A percentile compares a stretch with the other conserved stretches of the same genome.
phyloP scores from a whole-genome alignment of 768 basidiomycete genomes.

The Tubosaeta brunneosetosa region DNA sequence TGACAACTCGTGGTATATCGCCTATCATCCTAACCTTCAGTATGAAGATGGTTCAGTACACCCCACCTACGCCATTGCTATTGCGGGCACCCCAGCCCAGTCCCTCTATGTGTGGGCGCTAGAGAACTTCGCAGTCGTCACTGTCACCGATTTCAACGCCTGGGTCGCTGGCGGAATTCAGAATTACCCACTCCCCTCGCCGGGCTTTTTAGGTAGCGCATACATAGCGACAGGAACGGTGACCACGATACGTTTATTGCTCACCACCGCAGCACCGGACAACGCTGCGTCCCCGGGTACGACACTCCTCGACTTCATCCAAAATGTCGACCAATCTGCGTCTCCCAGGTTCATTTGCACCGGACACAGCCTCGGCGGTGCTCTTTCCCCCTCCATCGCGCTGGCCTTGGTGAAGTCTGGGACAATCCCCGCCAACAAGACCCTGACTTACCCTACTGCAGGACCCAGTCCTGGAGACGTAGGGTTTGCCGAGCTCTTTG shows the following conservation, averaged over 20 bases:
- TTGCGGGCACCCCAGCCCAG: conserved; percentile 6
- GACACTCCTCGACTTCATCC: conserved; percentile 9
- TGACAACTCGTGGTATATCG: conserved; percentile 16
- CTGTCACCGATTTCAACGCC: conserved; percentile 7
- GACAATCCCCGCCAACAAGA: neutral
- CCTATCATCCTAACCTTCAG: conserved; percentile 1
- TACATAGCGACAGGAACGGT: conserved; percentile 2
- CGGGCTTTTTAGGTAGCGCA: neutral
- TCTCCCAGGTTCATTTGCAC: conserved; percentile 2
- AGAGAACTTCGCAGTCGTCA: conserved; percentile 3
- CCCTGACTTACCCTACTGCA: conserved; percentile 1
- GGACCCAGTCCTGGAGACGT: conserved; percentile 5
- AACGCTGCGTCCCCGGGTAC: neutral
- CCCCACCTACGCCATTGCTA: conserved; percentile 9
- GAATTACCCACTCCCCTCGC: neutral
- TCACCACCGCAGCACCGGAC: neutral
- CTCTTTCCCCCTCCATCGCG: conserved; percentile 11
- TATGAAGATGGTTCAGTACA: conserved; percentile 11
- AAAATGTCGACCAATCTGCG: neutral
- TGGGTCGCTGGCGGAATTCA: conserved; percentile 8
- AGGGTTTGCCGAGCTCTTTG: neutral
- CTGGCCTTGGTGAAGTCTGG: conserved; percentile 6
- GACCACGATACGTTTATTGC: neutral
- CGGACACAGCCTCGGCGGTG: conserved; percentile 13
- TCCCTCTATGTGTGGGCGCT: neutral